Percentiles rank a stretch among this genome's conserved stretches.
Conservation (phyloP, 345 rosid species). For the Euphorbia peplus region DNA sequence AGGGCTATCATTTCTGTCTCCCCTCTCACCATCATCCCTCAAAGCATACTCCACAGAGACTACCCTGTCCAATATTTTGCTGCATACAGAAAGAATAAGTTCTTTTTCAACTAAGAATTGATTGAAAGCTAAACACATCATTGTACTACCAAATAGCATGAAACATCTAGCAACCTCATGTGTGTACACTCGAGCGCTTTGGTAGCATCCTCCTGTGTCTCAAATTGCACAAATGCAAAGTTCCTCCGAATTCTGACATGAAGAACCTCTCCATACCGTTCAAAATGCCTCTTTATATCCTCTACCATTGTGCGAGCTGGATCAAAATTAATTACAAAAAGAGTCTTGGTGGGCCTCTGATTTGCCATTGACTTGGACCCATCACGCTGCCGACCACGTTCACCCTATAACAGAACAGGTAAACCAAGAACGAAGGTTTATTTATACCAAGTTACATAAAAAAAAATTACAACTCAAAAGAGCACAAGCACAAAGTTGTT, state of each 20-base stretch:
- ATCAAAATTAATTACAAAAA: constrained; percentile 83
- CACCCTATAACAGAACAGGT: constrained; percentile 44
- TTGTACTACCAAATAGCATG: not conserved
- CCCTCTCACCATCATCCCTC: constrained; percentile 73
- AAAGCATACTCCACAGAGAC: constrained; percentile 88
- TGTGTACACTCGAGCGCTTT: constrained; percentile 74
- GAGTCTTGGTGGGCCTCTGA: constrained; percentile 80
- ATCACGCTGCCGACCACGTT: constrained; percentile 66
- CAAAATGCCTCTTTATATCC: constrained; percentile 74
- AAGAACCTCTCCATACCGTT: constrained; percentile 67
- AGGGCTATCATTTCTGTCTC: constrained; percentile 56
- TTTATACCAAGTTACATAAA: not conserved
- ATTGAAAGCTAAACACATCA: not conserved
- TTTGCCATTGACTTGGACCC: constrained; percentile 46
- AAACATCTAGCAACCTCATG: constrained; percentile 45
- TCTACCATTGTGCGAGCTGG: constrained; percentile 66
- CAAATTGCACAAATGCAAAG: constrained; percentile 84
- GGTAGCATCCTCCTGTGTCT: constrained; percentile 75
- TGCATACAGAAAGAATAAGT: constrained; percentile 25
- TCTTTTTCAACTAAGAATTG: not conserved
- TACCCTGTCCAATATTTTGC: constrained; percentile 74
- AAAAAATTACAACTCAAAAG: not conserved
- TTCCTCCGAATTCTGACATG: constrained; percentile 69
- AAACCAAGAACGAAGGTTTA: not conserved
- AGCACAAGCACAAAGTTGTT: not conserved